Percentiles rank a stretch among this genome's conserved stretches.
Conservation (phyloP, 495 filamentous ascomycete species). For the Aspergillus baeticus region DNA sequence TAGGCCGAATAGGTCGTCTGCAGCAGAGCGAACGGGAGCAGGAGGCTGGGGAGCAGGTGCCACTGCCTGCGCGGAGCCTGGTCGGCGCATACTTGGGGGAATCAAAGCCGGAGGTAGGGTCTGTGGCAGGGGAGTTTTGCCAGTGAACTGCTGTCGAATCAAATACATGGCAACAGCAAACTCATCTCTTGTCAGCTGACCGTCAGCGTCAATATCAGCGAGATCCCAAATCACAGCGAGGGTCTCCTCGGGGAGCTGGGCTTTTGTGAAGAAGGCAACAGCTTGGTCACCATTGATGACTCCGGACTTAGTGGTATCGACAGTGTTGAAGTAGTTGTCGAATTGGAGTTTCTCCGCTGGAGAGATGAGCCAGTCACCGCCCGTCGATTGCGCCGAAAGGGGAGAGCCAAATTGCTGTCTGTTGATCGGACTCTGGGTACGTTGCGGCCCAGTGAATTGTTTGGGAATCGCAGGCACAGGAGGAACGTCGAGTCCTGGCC, state of each 20-base stretch:
- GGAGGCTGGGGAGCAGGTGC: slow-evolving; percentile 50
- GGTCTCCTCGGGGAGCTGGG: slow-evolving; percentile 81
- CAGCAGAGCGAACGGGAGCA: slow-evolving; percentile 60
- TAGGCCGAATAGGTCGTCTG: slow-evolving; percentile 89
- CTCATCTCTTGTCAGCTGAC: slow-evolving; percentile 79
- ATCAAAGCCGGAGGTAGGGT: slow-evolving; percentile 76
- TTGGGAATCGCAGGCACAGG: slow-evolving; percentile 62
- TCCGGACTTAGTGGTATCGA: slow-evolving; percentile 77
- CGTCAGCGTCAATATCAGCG: slow-evolving; percentile 89
- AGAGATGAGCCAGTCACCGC: slow-evolving; percentile 77
- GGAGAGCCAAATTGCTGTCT: slow-evolving; percentile 55
- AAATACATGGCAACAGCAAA: slow-evolving; percentile 98
- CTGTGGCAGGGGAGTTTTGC: slow-evolving; percentile 67
- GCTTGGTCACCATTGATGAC: slow-evolving; percentile 92
- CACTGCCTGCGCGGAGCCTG: slow-evolving; percentile 46
- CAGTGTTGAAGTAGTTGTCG: slow-evolving; percentile 75
- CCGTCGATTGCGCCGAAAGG: slow-evolving; percentile 61
- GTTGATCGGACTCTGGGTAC: slow-evolving; percentile 70
- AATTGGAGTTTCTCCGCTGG: slow-evolving; percentile 82
- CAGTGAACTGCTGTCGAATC: slow-evolving; percentile 80
- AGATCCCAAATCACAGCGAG: slow-evolving; percentile 98
- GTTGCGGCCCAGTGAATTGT: slow-evolving; percentile 67
- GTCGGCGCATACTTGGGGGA: slow-evolving; percentile 83
- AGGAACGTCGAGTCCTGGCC: slow-evolving; percentile 41
- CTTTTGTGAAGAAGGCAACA: slow-evolving; percentile 91